Evolutionary conservation across 495 filamentous ascomycete species (phyloP).

Genomic region (Melanomma pulvis-pyrius): DNA sequence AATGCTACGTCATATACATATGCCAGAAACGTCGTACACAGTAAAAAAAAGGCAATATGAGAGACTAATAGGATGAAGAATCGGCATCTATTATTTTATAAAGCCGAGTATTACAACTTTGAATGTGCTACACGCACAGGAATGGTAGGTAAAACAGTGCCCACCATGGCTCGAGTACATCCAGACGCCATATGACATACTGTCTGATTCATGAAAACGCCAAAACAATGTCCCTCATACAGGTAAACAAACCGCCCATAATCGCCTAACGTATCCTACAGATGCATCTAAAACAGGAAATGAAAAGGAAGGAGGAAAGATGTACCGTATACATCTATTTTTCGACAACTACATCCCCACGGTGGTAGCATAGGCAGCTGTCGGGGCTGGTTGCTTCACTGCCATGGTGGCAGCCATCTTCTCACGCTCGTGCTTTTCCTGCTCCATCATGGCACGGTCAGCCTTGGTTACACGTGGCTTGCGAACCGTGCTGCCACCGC

Average conservation of each 20-base stretch:
- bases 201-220: constrained; percentile 1
- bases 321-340: not conserved
- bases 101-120: not conserved
- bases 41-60: not conserved
- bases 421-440: constrained; percentile 72
- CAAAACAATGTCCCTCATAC: not conserved
- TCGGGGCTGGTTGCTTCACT: constrained; percentile 50
- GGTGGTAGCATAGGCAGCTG: constrained; percentile 53
- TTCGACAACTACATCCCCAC: constrained; percentile 2
- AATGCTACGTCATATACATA: no score
- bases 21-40: no score
- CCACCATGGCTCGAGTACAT: not conserved
- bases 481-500: constrained; percentile 73
- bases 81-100: not conserved
- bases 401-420: constrained; percentile 48
- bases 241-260: constrained; percentile 2
- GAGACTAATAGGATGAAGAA: not conserved
- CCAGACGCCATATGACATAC: not conserved
- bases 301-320: not conserved
- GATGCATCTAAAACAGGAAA: not conserved
- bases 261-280: constrained; percentile 8
- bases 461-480: constrained; percentile 83
- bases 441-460: constrained; percentile 63
- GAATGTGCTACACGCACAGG: not conserved
- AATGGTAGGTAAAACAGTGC: not conserved